Evolutionary conservation across 2,329 filamentous ascomycete species (phyloP).

Genomic region (Septoria linicola): DNA sequence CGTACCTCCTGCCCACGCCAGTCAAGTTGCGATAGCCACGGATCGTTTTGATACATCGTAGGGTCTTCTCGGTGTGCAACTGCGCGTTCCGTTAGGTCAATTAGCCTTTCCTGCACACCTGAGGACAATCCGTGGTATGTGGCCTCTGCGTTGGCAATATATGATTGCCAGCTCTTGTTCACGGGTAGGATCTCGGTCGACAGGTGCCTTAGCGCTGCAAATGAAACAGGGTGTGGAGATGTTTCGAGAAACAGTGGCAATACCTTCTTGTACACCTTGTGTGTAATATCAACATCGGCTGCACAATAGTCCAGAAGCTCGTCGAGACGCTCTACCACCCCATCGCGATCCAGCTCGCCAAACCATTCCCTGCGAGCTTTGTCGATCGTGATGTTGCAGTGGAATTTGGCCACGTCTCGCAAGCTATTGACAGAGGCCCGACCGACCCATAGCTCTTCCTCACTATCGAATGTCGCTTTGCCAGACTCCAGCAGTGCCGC

Average conservation of each 20-base stretch:
- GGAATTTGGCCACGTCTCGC: conserved; percentile 93
- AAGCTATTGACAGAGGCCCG: conserved; percentile 93
- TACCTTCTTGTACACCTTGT: conserved; percentile 89
- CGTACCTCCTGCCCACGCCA: conserved; percentile 92
- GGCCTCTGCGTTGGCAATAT: conserved; percentile 78
- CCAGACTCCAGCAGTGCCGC: conserved; percentile 67
- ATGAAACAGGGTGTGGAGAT: conserved; percentile 96
- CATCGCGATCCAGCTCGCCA: conserved; percentile 71
- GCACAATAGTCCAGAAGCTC: conserved; percentile 91
- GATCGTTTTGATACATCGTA: conserved; percentile 71
- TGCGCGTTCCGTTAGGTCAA: conserved; percentile 73
- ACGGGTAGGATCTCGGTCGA: conserved; percentile 90
- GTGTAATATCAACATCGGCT: conserved; percentile 87
- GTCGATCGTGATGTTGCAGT: conserved; percentile 87
- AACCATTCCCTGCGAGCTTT: conserved; percentile 86
- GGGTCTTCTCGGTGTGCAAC: conserved; percentile 68
- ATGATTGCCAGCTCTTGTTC: conserved; percentile 81
- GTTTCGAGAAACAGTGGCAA: conserved; percentile 85
- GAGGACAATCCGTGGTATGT: conserved; percentile 76
- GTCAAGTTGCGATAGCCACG: conserved; percentile 90
- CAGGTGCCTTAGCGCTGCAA: conserved; percentile 89
- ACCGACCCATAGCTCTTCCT: conserved; percentile 94
- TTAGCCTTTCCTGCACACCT: conserved; percentile 73
- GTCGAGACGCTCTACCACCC: conserved; percentile 70
- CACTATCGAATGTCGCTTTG: conserved; percentile 64